Base-by-base conservation (phyloP, 148 eudicot species). In the Chenopodium quinoa region DNA sequence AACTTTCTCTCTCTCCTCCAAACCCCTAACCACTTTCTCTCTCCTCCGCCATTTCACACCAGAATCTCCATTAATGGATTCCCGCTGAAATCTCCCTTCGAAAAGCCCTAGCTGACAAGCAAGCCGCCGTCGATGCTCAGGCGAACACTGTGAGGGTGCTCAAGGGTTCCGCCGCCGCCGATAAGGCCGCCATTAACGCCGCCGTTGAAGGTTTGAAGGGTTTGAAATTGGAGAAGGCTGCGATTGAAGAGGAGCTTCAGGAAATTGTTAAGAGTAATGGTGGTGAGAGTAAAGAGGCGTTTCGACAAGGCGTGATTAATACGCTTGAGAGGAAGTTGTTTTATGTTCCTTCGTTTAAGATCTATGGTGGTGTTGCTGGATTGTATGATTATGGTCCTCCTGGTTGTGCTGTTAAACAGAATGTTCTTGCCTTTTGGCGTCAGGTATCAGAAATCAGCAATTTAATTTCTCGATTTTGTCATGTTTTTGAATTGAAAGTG, bases 391-490 rank as follows among this genome's bases (percentile, higher is more conserved):
- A 89, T 74, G 99, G 99, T 1, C 99, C 97, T 34, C 99, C 98
- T 37, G 99, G 98, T 25, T 95, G 99, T 73, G 87, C 99, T 62
- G 98, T 95, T 52, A 93, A 95, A 86, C 84, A 92, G n/a, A 93
- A 95, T 77, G 93, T 95, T 78, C 99, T 95, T 67, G 90, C 98
- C 29, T 90, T 91, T 86, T 95, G 99, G 97, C 97, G 98, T 17
- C 97, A 95, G 92, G 99, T 95, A 25, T 34, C 7, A 4, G 13
- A 8, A 40, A 40, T 32, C 4, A 32, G 34, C 0, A 2, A 4
- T 4, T 40, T 40, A 0, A 40, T 40, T 40, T 40, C 44, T 40
- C 7, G 44, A 40, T 40, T 40, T 40, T 48, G 62, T 40, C 5
- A 40, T 40, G 44, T 73, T 8, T 16, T 44, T 46, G 37, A 69